Evolutionary conservation across 225 moss, liverwort and hornwort species (phyloP), one percentile per base, ranked within the genome.

Genomic region (Climacium dendroides): DNA sequence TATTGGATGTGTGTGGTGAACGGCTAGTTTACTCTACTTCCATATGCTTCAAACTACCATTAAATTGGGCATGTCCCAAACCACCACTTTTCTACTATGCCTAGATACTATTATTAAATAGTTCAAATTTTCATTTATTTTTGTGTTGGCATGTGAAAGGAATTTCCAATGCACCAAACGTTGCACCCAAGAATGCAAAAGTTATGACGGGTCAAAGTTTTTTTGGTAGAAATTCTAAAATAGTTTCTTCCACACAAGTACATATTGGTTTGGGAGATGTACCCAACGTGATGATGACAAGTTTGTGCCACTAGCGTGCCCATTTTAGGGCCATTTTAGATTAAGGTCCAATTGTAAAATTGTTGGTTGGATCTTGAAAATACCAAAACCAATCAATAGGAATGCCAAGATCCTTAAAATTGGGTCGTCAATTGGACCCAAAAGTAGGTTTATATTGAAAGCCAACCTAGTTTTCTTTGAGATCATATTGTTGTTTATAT

Each of bases 361-460:
- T 28, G 3, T 28, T 45, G 16, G 13, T 5, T 0, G 0, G 4
- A 45, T 28, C 0, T 4, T 1, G 0, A 43, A 43, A 45, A 26
- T 6, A 26, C 1, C 0, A 2, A 73, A 73, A 45, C 29, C 16
- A 73, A 47, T 1, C 29, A 73, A 18, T 11, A 72, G 0, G 0
- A 10, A 4, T 70, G 35, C 0, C 2, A 1, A 39, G 24, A 22
- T 69, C 13, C 2, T 69, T 25, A 14, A 41, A 41, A 25, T 69
- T 45, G 10, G 15, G 5, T 47, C 5, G 28, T 43, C 16, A 28
- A 41, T 41, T 3, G 0, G 0, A 15, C 1, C 5, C 8, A 41
- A 45, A 15, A 15, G 8, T n/a, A n/a, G 9, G 17, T 72, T 28
- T 45, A 28, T 32, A 16, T 17, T 45, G 13, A 41, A 41, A 25